These are phyloP conservation scores for Russula compacta DNA, from an alignment of 768 basidiomycete genomes.

Conservation along the genomic window DNA sequence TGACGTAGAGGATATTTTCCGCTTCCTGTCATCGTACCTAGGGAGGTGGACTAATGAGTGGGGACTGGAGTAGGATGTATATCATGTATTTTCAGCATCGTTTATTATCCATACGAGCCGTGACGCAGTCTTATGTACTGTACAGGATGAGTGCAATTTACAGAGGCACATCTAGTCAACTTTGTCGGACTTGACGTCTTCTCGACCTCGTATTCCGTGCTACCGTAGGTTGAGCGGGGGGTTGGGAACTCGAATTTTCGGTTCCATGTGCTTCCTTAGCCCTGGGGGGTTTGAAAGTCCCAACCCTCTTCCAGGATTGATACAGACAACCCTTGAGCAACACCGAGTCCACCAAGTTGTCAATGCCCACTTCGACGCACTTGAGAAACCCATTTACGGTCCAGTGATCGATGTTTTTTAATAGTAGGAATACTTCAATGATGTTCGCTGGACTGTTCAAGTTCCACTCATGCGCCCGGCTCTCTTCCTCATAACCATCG, in stretches of 20 bases:
- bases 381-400: slow-evolving; percentile 36
- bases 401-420: slow-evolving; percentile 47
- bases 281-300: slow-evolving; percentile 17
- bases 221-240: background rate
- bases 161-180: background rate
- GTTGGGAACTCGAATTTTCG: slow-evolving; percentile 28
- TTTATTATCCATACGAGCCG: background rate
- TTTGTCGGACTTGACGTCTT: slow-evolving; percentile 1
- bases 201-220: background rate
- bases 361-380: slow-evolving; percentile 33
- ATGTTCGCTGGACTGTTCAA: slow-evolving; percentile 38
- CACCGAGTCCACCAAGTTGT: slow-evolving; percentile 30
- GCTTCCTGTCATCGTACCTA: background rate
- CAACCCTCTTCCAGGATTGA: slow-evolving; percentile 42
- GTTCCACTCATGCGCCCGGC: slow-evolving; percentile 41
- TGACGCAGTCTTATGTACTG: background rate
- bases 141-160: background rate
- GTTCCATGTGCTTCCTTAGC: slow-evolving; percentile 24
- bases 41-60: background rate
- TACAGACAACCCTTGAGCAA: slow-evolving; percentile 28
- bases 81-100: slow-evolving; percentile 7
- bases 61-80: background rate
- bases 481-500: slow-evolving; percentile 20
- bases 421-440: slow-evolving; percentile 40
- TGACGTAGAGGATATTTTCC: background rate